phyloP scores from a whole-genome alignment of 441 rosid species.

The Arabidopsis lyrata region DNA sequence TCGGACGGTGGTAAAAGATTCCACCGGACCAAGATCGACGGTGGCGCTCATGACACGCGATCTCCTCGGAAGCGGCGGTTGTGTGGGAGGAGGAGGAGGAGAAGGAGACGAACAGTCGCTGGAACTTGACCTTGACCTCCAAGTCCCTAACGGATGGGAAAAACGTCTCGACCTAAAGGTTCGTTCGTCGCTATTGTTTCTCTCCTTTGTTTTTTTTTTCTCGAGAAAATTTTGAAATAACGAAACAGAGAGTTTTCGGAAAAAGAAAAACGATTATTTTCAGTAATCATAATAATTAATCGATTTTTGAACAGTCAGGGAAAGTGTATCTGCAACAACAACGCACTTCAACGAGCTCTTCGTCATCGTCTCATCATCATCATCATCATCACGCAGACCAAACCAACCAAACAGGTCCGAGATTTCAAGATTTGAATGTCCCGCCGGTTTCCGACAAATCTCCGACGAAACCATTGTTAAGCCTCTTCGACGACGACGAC shows the following conservation, averaged over 20 bases:
- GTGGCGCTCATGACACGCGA: slow-evolving; percentile 65
- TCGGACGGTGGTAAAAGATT: slow-evolving; percentile 46
- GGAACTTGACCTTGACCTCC: slow-evolving; percentile 82
- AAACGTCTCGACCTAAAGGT: slow-evolving; percentile 91
- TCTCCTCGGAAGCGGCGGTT: slow-evolving; percentile 58
- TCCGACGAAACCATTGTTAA: slow-evolving; percentile 54
- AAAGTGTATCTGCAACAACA: slow-evolving; percentile 75
- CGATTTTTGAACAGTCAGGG: slow-evolving; percentile 68
- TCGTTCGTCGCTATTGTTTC: slow-evolving; percentile 44
- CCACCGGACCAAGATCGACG: slow-evolving; percentile 47
- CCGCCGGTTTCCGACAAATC: slow-evolving; percentile 51
- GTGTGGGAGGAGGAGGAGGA: neutral
- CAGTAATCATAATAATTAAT: neutral
- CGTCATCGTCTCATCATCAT: slow-evolving; percentile 32
- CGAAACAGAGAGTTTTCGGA: neutral
- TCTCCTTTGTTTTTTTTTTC: slow-evolving; percentile 19
- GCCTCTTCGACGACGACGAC: slow-evolving; percentile 66
- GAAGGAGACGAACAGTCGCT: slow-evolving; percentile 45
- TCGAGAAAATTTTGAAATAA: slow-evolving; percentile 10
- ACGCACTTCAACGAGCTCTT: slow-evolving; percentile 55
- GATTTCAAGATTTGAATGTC: slow-evolving; percentile 74
- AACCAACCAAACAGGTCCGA: slow-evolving; percentile 50
- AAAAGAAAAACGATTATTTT: neutral
- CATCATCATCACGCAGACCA: slow-evolving; percentile 30
- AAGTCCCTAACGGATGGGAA: slow-evolving; percentile 90